phyloP scores from a whole-genome alignment of 768 basidiomycete species.

The Lactarius akahatsu region DNA sequence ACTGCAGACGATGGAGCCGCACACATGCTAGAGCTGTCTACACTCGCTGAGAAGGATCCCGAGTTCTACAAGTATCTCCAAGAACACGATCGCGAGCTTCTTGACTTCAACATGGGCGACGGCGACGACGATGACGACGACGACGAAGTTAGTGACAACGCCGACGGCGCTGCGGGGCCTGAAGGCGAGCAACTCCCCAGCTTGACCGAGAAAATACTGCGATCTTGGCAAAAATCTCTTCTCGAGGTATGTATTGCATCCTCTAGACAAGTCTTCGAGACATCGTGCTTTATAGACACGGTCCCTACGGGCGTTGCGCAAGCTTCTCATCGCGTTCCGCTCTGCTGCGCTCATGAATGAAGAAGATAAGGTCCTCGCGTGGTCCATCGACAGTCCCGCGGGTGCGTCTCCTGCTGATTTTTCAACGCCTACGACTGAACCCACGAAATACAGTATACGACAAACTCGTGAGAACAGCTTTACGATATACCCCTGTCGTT shows the following conservation, averaged over 20 bases:
- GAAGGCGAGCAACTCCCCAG: slow-evolving; percentile 48
- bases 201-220: slow-evolving; percentile 68
- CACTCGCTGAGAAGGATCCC: slow-evolving; percentile 94
- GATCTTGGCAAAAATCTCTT: slow-evolving; percentile 85
- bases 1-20: slow-evolving; percentile 62
- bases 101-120: slow-evolving; percentile 61
- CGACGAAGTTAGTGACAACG: slow-evolving; percentile 47
- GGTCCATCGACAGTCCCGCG: slow-evolving; percentile 79
- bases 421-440: neutral
- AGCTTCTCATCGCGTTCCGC: slow-evolving; percentile 86
- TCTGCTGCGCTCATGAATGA: slow-evolving; percentile 89
- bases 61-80: slow-evolving; percentile 98
- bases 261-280: neutral
- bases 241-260: slow-evolving; percentile 57
- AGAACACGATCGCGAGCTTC: slow-evolving; percentile 91
- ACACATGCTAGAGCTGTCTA: slow-evolving; percentile 81
- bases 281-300: slow-evolving; percentile 55
- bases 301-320: slow-evolving; percentile 80
- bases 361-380: slow-evolving; percentile 74
- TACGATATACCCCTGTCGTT: slow-evolving; percentile 89
- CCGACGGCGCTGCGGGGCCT: slow-evolving; percentile 47
- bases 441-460: slow-evolving; percentile 70
- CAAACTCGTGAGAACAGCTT: slow-evolving; percentile 82
- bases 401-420: slow-evolving; percentile 44
- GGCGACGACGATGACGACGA: slow-evolving; percentile 45